Percentiles rank a stretch among this genome's conserved stretches.
Conservation (phyloP, 176 grass and related monocot species). For the barley (Hordeum vulgare) region MorexV3_pseudomolecules_assembly NC_058519.1:570453077-570453576, state of each 20-base stretch:
- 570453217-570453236: constrained; percentile 16
- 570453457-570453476: background rate
- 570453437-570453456: constrained; percentile 10
- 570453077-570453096: constrained; percentile 32
- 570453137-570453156: background rate
- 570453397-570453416: constrained; percentile 5
- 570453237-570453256: background rate
- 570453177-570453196: constrained; percentile 16
- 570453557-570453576: background rate
- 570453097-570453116: constrained; percentile 18
- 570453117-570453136: background rate
- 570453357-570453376: constrained; percentile 21
- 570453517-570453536: background rate
- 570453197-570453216: constrained; percentile 5
- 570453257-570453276: constrained; percentile 40
- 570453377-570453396: constrained; percentile 29
- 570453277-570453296: constrained; percentile 37
- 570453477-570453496: constrained; percentile 29
- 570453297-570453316: background rate
- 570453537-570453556: constrained; percentile 11
- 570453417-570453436: constrained; percentile 18
- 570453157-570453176: constrained; percentile 4
- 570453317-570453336: constrained; percentile 48
- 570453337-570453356: constrained; percentile 38
- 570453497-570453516: background rate